Base-by-base conservation (phyloP, 2,329 filamentous ascomycete genomes). In the Colletotrichum sp. region DNA sequence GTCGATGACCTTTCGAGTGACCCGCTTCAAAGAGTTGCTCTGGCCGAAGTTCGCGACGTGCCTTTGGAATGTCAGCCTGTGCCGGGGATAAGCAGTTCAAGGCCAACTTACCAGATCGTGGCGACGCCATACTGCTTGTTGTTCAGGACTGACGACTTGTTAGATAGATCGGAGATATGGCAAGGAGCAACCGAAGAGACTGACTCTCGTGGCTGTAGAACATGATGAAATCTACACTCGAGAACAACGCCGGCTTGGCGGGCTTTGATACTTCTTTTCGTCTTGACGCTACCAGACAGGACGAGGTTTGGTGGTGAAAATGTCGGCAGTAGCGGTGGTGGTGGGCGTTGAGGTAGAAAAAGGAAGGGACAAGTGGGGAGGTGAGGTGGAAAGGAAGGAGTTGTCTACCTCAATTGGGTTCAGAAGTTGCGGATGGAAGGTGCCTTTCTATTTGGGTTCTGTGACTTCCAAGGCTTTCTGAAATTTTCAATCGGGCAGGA, bases 201-300 rank as follows among this genome's bases (percentile, higher is more conserved):
- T 82, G 88, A 97, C 96, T 95, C 86, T 98, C 96, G 86, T 98
- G 95, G 80, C 95, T 98, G 87, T 98, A 99, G 83, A 98, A 98
- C 96, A 98, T 98, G 79, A 43, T 83, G 81, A 67, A 16, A 24
- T 65, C 70, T 52, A 65, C 64, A 65, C 13, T 55, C 13, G 34
- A 64, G 32, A 30, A 48, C 39, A 66, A 67, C 48, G 70, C 74
- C 74, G 43, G 21, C 48, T 16, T 43, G 70, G 70, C 48, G 13
- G 43, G 10, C 2, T n/a, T 9, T 48, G 64, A 9, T 30, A 30
- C 30, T 34, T 26, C 16, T 9, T 70, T 18, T 16, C 18, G 36
- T 6, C 9, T 67, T 43, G 55, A 34, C 4, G n/a, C 26, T 24
- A 4, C n/a, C 18, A 18, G n/a, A 13, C 57, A 32, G 1, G 57